A percentile compares a stretch with the other conserved stretches of the same genome.
Conservation (phyloP, 1,139 yeast genomes). For the Sugiyamaella paludigena region DNA sequence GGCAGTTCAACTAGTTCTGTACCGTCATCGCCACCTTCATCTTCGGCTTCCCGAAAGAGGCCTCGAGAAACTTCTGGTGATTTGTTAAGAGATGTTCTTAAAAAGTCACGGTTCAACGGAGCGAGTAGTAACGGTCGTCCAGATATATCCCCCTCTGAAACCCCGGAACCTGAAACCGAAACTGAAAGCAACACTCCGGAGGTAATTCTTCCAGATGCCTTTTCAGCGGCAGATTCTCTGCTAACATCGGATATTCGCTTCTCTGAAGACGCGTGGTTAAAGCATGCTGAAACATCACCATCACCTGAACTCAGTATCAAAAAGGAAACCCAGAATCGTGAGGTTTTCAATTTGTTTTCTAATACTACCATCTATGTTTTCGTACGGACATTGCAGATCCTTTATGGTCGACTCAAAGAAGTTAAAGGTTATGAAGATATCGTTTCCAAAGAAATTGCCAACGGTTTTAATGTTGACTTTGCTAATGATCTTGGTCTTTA, state of each 20-base stretch:
- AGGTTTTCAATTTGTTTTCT: constrained; percentile 73
- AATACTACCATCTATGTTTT: constrained; percentile 91
- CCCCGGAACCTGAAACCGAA: constrained; percentile 2
- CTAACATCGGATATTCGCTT: constrained; percentile 18
- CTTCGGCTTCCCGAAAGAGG: constrained; percentile 46
- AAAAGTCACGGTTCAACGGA: constrained; percentile 46
- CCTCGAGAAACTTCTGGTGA: constrained; percentile 46
- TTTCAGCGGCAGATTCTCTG: constrained; percentile 30
- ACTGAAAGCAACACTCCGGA: background rate
- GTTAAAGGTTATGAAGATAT: constrained; percentile 64
- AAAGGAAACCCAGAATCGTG: constrained; percentile 26
- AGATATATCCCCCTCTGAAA: constrained; percentile 14
- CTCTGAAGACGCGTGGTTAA: constrained; percentile 24
- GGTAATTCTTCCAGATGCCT: constrained; percentile 11
- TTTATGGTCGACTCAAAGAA: constrained; percentile 76
- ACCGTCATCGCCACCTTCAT: constrained; percentile 22
- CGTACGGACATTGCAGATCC: constrained; percentile 78
- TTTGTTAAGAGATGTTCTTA: constrained; percentile 69
- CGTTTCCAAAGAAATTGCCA: constrained; percentile 65
- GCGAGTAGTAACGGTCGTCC: constrained; percentile 14
- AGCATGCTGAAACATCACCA: constrained; percentile 20
- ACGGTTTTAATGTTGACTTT: constrained; percentile 68
- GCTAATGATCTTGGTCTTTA: constrained; percentile 84
- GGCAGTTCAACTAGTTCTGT: too few relatives aligned
- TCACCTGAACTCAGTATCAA: constrained; percentile 8